Percentiles rank a stretch among this genome's conserved stretches.
Conservation (phyloP, 305 asterid species). For the Stenogyne calaminthoides region DNA sequence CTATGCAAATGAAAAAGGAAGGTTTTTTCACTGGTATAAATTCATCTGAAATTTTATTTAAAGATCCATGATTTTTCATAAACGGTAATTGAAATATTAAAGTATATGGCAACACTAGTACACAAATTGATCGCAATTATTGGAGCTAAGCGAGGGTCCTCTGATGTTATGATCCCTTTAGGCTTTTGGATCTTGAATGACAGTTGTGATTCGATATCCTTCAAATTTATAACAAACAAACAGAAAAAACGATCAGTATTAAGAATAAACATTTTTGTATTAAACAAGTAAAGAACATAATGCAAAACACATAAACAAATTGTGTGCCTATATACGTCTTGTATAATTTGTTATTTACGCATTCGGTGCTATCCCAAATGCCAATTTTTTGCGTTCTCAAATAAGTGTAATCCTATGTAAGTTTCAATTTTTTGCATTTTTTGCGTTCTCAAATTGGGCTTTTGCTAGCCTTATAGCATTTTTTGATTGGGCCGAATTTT, state of each 20-base stretch:
- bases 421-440: no score
- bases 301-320: not conserved
- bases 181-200: constrained; percentile 21
- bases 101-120: not conserved
- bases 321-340: no score
- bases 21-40: no score
- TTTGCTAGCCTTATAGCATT: no score
- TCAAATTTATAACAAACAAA: not conserved
- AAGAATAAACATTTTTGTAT: not conserved
- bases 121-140: not conserved
- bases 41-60: not conserved
- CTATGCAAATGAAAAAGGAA: no score
- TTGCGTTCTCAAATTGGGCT: no score
- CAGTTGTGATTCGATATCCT: constrained; percentile 4
- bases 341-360: no score
- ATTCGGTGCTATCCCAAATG: no score
- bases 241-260: not conserved
- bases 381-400: no score
- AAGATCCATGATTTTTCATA: not conserved
- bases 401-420: no score
- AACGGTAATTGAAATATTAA: not conserved
- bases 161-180: not conserved
- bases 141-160: not conserved
- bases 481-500: no score
- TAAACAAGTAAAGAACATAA: not conserved